Evolutionary conservation across 805 yeast genomes (phyloP).

Genomic region (Sugiyamaella floridensis): DNA sequence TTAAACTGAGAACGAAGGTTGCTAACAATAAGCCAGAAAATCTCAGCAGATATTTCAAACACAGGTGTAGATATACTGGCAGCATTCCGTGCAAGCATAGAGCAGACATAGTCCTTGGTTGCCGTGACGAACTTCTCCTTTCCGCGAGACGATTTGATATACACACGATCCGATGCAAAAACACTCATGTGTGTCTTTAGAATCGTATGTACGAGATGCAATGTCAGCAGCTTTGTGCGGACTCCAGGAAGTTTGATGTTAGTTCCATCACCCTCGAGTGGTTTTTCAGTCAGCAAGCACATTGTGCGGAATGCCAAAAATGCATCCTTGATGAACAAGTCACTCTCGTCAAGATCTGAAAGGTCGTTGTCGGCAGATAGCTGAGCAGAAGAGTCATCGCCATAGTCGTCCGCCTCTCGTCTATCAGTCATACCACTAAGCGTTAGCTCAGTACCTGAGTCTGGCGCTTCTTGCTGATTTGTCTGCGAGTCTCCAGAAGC

Average conservation of each 20-base stretch:
- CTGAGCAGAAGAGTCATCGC: slow-evolving; percentile 23
- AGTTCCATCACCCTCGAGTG: slow-evolving; percentile 55
- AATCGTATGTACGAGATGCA: slow-evolving; percentile 81
- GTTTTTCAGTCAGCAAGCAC: slow-evolving; percentile 86
- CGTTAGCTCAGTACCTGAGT: slow-evolving; percentile 21
- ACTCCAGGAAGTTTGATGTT: slow-evolving; percentile 80
- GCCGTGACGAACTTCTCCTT: slow-evolving; percentile 64
- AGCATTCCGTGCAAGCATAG: slow-evolving; percentile 82
- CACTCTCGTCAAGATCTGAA: slow-evolving; percentile 50
- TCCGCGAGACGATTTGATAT: slow-evolving; percentile 28
- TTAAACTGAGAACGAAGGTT: slow-evolving; percentile 83
- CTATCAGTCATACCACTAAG: slow-evolving; percentile 28
- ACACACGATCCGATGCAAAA: slow-evolving; percentile 44
- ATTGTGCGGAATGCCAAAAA: slow-evolving; percentile 87
- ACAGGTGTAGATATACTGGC: slow-evolving; percentile 88
- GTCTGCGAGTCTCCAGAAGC: slow-evolving; percentile 1
- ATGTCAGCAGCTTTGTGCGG: slow-evolving; percentile 80
- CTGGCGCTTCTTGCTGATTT: slow-evolving; percentile 1
- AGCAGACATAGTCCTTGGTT: slow-evolving; percentile 74
- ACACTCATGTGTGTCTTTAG: slow-evolving; percentile 79
- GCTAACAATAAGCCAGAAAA: slow-evolving; percentile 82
- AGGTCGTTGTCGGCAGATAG: slow-evolving; percentile 30
- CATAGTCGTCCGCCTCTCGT: slow-evolving; percentile 5
- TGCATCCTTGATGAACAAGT: slow-evolving; percentile 78
- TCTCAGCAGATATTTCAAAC: slow-evolving; percentile 84